Conservation (phyloP, 805 yeast species). For the Millerago galiae region DNA sequence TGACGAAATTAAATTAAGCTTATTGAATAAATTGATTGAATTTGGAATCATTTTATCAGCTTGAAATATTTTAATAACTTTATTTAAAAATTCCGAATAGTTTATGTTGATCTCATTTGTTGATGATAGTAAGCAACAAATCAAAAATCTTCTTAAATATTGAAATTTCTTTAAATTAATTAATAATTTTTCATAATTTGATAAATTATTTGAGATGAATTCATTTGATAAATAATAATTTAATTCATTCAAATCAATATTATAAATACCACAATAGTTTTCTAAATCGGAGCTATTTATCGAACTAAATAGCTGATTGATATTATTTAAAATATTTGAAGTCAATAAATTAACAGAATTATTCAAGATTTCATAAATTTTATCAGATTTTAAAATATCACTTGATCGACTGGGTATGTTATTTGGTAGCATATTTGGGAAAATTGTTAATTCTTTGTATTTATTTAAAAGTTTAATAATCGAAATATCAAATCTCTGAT, state of each 20-base stretch:
- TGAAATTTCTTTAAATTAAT: slow-evolving; percentile 28
- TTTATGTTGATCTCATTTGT: slow-evolving; percentile 19
- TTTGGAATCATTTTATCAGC: neutral
- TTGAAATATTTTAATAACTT: slow-evolving; percentile 9
- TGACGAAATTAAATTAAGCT: neutral
- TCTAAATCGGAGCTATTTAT: slow-evolving; percentile 29
- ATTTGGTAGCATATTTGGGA: slow-evolving; percentile 13
- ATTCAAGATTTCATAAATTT: slow-evolving; percentile 16
- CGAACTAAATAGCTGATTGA: slow-evolving; percentile 22
- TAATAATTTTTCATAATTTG: slow-evolving; percentile 1
- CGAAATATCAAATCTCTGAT: slow-evolving; percentile 24
- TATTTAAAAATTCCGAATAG: slow-evolving; percentile 7
- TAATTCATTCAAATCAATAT: slow-evolving; percentile 26
- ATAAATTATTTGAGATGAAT: neutral
- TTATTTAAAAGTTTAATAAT: slow-evolving; percentile 22
- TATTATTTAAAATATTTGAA: slow-evolving; percentile 25
- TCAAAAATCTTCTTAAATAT: slow-evolving; percentile 33
- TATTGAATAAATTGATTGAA: neutral
- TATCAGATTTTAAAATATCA: neutral
- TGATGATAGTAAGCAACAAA: slow-evolving; percentile 35
- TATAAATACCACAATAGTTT: slow-evolving; percentile 39
- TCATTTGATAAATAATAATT: slow-evolving; percentile 14
- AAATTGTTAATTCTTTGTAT: slow-evolving; percentile 26
- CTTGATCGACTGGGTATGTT: neutral
- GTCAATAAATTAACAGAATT: slow-evolving; percentile 29